phyloP scores from a whole-genome alignment of 805 yeast genomes.

The Naumovozyma castellii region DNA sequence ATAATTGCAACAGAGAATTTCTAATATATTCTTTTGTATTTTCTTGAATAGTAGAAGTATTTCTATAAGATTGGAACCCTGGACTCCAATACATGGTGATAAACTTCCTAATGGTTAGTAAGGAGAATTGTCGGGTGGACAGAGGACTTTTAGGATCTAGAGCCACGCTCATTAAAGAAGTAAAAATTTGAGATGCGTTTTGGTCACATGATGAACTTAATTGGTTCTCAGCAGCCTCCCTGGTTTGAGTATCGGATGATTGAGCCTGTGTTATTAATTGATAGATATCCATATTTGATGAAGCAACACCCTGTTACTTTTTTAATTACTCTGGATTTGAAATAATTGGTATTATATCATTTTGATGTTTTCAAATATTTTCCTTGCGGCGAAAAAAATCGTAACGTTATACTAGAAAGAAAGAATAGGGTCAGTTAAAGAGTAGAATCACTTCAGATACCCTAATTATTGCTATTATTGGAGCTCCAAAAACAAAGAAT shows the following conservation, averaged over 20 bases:
- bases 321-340: too few species aligned
- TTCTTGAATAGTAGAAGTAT: constrained; percentile 47
- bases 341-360: too few species aligned
- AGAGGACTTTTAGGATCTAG: constrained; percentile 22
- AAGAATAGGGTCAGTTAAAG: too few species aligned
- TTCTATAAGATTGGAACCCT: constrained; percentile 65
- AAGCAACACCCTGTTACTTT: too few species aligned
- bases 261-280: constrained; percentile 27
- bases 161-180: constrained; percentile 37
- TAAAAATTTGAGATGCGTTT: constrained; percentile 42
- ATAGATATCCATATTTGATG: constrained; percentile 4
- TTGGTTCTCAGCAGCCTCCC: constrained; percentile 44
- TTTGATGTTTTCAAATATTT: too few species aligned
- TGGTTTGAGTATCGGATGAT: constrained; percentile 40
- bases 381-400: neutral
- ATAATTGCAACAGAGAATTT: constrained; percentile 38
- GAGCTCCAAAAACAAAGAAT: too few species aligned
- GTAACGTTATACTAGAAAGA: too few species aligned
- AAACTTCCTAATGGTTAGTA: constrained; percentile 56
- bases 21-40: constrained; percentile 46
- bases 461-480: too few species aligned
- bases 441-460: too few species aligned
- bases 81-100: constrained; percentile 76
- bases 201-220: constrained; percentile 35
- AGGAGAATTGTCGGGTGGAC: constrained; percentile 48